Evolutionary conservation across 345 rosid genomes (phyloP).

Genomic region (Eutrema japonicum): DNA sequence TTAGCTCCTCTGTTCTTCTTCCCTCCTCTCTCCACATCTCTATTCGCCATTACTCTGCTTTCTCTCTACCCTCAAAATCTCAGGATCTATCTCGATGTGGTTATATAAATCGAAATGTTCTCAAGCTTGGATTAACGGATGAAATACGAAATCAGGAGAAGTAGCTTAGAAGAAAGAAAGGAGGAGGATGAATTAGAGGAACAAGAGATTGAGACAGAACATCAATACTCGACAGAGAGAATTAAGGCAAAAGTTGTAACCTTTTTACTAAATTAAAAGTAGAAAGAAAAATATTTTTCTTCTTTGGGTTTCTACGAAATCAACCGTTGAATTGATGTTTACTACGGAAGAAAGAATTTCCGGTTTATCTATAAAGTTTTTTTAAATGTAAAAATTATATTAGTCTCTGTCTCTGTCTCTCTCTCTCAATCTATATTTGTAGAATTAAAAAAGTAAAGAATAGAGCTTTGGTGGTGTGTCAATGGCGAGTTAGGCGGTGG

Average conservation of each 20-base stretch:
- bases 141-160: slow-evolving; percentile 36
- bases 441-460: slow-evolving; percentile 15
- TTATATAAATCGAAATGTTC: slow-evolving; percentile 8
- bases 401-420: neutral
- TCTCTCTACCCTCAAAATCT: slow-evolving; percentile 17
- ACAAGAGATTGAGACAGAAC: slow-evolving; percentile 36
- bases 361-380: neutral
- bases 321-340: slow-evolving; percentile 28
- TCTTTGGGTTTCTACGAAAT: neutral
- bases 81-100: slow-evolving; percentile 9
- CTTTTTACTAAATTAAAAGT: neutral
- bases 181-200: slow-evolving; percentile 34
- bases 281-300: neutral
- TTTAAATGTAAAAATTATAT: neutral
- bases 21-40: slow-evolving; percentile 71
- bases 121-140: slow-evolving; percentile 35
- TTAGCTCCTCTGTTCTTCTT: slow-evolving; percentile 35
- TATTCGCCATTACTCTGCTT: slow-evolving; percentile 53
- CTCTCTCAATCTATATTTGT: slow-evolving; percentile 22
- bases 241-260: slow-evolving; percentile 25
- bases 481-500: slow-evolving; percentile 46
- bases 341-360: neutral
- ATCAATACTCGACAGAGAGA: slow-evolving; percentile 46
- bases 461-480: slow-evolving; percentile 42
- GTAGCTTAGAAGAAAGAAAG: slow-evolving; percentile 42